These are phyloP conservation scores for Metschnikowia picachoensis DNA, from an alignment of 805 yeast species.

Conservation along the genomic window DNA sequence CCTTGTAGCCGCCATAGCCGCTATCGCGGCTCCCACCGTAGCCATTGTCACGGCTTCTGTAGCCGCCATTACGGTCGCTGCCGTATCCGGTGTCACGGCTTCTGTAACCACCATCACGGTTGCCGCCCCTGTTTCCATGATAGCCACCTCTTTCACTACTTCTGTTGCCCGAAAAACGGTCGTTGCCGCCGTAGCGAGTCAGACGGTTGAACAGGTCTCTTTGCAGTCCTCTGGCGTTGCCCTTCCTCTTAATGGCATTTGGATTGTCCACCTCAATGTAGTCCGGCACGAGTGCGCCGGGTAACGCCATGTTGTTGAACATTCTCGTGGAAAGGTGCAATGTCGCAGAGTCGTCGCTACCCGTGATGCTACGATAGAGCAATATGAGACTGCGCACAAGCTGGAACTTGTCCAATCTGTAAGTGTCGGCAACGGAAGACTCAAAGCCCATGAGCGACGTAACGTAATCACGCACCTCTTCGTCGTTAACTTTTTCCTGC, in stretches of 20 bases:
- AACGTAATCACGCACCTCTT: slow-evolving; percentile 24
- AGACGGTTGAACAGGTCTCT: slow-evolving; percentile 8
- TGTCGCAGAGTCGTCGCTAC: slow-evolving; percentile 9
- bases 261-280: slow-evolving; percentile 16
- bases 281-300: slow-evolving; percentile 16
- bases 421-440: slow-evolving; percentile 20
- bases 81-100: neutral
- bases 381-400: slow-evolving; percentile 10
- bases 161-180: slow-evolving; percentile 4
- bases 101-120: neutral
- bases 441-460: slow-evolving; percentile 28
- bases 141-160: neutral
- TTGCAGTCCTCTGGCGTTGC: slow-evolving; percentile 3
- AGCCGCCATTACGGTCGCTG: neutral
- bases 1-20: neutral
- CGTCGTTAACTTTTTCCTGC: slow-evolving; percentile 17
- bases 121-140: slow-evolving; percentile 1
- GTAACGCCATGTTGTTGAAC: slow-evolving; percentile 16
- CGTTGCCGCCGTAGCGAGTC: slow-evolving; percentile 7
- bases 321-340: slow-evolving; percentile 8
- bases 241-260: slow-evolving; percentile 8
- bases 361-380: slow-evolving; percentile 9
- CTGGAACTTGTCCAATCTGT: slow-evolving; percentile 10
- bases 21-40: neutral
- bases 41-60: neutral